Conservation (phyloP, 75 land plant genomes). For the Isoetes taiwanensis region DNA sequence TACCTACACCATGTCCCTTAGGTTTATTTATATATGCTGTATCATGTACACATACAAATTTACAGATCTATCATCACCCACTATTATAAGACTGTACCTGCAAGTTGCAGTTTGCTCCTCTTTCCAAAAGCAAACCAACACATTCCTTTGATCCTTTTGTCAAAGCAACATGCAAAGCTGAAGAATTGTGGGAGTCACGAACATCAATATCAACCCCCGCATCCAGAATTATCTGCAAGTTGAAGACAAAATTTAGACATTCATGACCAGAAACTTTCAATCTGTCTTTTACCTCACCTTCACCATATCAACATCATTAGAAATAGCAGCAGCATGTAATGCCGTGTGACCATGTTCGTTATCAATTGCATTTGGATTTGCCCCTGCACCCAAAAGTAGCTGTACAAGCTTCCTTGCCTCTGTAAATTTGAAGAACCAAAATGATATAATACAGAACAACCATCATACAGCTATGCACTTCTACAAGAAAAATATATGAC, state of each 20-base stretch:
- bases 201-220: conserved; percentile 85
- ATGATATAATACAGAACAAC: neutral
- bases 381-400: conserved; percentile 70
- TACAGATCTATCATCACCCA: too few relatives aligned
- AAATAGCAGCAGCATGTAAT: conserved; percentile 72
- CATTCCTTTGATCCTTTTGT: conserved; percentile 75
- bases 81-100: conserved; percentile 40
- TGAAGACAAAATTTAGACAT: too few relatives aligned
- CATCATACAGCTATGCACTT: neutral
- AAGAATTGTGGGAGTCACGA: conserved; percentile 56
- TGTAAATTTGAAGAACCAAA: conserved; percentile 10
- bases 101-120: conserved; percentile 73
- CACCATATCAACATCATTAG: conserved; percentile 73
- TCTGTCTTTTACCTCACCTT: conserved; percentile 31
- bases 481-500: conserved; percentile 19
- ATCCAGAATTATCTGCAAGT: conserved; percentile 58
- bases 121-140: conserved; percentile 68
- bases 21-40: neutral
- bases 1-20: neutral
- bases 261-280: too few relatives aligned
- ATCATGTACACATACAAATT: too few relatives aligned
- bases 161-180: conserved; percentile 82
- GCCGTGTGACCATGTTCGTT: conserved; percentile 50
- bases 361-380: conserved; percentile 66
- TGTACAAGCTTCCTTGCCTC: conserved; percentile 77